phyloP scores from a whole-genome alignment of 805 yeast species.

The Yarrowia keelungensis region DNA sequence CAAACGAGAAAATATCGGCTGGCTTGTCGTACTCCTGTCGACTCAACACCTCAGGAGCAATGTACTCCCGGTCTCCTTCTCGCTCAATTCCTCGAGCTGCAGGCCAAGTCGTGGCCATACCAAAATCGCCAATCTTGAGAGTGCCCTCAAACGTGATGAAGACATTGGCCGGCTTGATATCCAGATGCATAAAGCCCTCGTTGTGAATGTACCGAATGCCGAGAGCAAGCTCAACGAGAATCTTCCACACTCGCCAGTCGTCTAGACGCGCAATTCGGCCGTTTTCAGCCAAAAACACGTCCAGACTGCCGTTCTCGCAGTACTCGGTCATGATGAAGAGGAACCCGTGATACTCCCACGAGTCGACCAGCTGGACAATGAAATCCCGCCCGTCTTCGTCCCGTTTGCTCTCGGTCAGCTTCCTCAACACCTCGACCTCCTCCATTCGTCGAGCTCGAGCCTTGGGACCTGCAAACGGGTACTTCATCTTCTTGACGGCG shows the following conservation, averaged over 20 bases:
- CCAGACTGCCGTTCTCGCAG: conserved; percentile 93
- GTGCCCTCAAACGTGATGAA: conserved; percentile 94
- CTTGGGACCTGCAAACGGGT: conserved; percentile 63
- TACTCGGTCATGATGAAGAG: conserved; percentile 92
- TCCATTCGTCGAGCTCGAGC: conserved; percentile 69
- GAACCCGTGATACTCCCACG: conserved; percentile 77
- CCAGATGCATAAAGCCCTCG: conserved; percentile 80
- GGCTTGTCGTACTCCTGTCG: conserved; percentile 83
- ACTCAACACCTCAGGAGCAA: conserved; percentile 93
- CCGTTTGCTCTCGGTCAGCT: conserved; percentile 44
- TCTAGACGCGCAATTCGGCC: conserved; percentile 80
- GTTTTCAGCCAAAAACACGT: conserved; percentile 76
- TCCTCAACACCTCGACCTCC: conserved; percentile 71
- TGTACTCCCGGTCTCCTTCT: conserved; percentile 97
- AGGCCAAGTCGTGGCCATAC: conserved; percentile 86
- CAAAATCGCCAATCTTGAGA: conserved; percentile 95
- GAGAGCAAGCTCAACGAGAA: conserved; percentile 77
- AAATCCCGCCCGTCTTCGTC: conserved; percentile 73
- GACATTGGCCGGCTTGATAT: conserved; percentile 93
- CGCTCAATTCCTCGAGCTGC: conserved; percentile 69
- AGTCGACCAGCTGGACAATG: conserved; percentile 77
- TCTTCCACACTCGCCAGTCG: conserved; percentile 98
- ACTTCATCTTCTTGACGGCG: conserved; percentile 88
- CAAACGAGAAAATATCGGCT: conserved; percentile 95
- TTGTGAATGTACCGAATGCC: conserved; percentile 84